Evolutionary conservation across 768 basidiomycete genomes (phyloP).

Genomic region (Boletales sp.): DNA sequence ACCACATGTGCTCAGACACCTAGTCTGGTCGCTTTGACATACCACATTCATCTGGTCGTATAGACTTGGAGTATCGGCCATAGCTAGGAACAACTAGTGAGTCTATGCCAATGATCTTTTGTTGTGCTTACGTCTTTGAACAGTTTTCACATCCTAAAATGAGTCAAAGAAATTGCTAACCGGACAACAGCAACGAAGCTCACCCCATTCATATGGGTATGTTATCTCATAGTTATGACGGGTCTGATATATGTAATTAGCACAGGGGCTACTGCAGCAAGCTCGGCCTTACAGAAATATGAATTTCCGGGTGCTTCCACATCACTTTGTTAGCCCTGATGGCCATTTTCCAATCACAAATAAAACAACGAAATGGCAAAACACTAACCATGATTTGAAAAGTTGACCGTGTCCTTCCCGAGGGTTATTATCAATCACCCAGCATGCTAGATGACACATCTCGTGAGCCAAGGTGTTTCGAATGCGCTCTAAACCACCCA

Average conservation of each 20-base stretch:
- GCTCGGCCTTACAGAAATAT: constrained; percentile 52
- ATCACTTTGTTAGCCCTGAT: constrained; percentile 69
- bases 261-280: constrained; percentile 2
- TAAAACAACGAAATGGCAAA: not conserved
- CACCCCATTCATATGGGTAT: constrained; percentile 73
- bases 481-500: constrained; percentile 58
- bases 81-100: constrained; percentile 43
- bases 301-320: constrained; percentile 61
- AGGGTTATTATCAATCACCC: constrained; percentile 71
- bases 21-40: constrained; percentile 20
- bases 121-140: constrained; percentile 48
- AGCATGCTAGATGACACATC: constrained; percentile 89
- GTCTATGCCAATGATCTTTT: not conserved
- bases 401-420: constrained; percentile 70
- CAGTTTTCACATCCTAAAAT: constrained; percentile 60
- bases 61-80: constrained; percentile 72
- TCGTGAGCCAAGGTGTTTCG: constrained; percentile 83
- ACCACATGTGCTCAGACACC: not conserved
- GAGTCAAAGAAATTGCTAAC: not conserved
- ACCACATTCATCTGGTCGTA: constrained; percentile 63
- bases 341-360: not conserved
- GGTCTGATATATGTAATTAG: constrained; percentile 41
- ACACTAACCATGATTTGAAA: constrained; percentile 67
- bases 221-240: constrained; percentile 73
- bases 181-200: constrained; percentile 19